Evolutionary conservation across 805 yeast genomes (phyloP).

Genomic region (Kazachstania africana): DNA sequence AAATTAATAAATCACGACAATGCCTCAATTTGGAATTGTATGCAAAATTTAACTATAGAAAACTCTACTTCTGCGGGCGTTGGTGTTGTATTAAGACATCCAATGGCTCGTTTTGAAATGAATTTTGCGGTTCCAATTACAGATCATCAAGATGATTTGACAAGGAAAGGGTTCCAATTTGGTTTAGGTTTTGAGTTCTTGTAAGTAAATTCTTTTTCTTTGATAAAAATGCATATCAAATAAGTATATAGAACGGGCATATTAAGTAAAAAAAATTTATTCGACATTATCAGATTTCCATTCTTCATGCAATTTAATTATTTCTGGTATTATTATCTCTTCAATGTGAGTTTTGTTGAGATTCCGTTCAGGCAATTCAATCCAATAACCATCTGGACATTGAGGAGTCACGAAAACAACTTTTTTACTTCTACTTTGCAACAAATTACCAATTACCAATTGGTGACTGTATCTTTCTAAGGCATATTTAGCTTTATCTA

Average conservation of each 20-base stretch:
- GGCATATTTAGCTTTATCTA: conserved; percentile 69
- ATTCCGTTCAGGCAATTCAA: conserved; percentile 29
- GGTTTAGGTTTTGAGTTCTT: conserved; percentile 53
- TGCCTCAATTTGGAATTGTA: conserved; percentile 7
- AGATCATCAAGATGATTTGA: conserved; percentile 36
- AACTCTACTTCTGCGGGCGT: conserved; percentile 46
- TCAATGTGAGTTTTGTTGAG: conserved; percentile 47
- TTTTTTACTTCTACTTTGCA: conserved; percentile 78
- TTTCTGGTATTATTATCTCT: conserved; percentile 66
- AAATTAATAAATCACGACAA: conserved; percentile 32
- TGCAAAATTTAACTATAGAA: conserved; percentile 23
- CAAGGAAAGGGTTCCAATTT: conserved; percentile 55
- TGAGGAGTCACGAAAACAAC: conserved; percentile 62
- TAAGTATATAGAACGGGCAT: conserved; percentile 1
- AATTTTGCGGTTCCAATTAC: conserved; percentile 52
- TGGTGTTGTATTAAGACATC: conserved; percentile 51
- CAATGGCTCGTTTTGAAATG: conserved; percentile 56
- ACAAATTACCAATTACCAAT: conserved; percentile 83
- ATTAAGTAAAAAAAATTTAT: background rate
- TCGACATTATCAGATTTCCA: conserved; percentile 41
- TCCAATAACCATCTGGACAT: conserved; percentile 33
- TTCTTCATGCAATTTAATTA: conserved; percentile 45
- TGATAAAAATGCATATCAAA: background rate
- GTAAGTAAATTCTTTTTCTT: conserved; percentile 16
- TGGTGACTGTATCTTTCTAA: conserved; percentile 82